A percentile compares a stretch with the other conserved stretches of the same genome.
phyloP scores from a whole-genome alignment of 495 filamentous ascomycete species.

The Neurospora tetrasperma region DNA sequence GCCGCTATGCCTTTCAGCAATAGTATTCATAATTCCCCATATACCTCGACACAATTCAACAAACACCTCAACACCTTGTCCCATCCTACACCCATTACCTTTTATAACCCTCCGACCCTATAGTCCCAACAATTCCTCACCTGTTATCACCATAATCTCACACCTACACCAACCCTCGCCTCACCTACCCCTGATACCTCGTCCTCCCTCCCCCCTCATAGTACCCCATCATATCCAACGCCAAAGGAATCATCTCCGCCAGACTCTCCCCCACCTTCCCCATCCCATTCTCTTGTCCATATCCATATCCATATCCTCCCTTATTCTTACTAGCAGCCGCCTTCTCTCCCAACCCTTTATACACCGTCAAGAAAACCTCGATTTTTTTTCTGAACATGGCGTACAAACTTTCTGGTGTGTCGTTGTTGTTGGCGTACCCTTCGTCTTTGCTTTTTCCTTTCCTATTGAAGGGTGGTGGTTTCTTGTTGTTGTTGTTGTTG shows the following conservation, averaged over 20 bases:
- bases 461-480: not conserved
- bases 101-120: not conserved
- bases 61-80: not conserved
- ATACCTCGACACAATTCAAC: not conserved
- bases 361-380: slow-evolving; percentile 56
- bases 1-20: not conserved
- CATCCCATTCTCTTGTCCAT: slow-evolving; percentile 11
- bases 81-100: not conserved
- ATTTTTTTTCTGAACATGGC: slow-evolving; percentile 54
- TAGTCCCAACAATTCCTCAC: not conserved
- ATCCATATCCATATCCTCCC: not conserved
- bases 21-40: not conserved
- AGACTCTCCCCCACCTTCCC: slow-evolving; percentile 30
- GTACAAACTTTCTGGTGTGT: slow-evolving; percentile 46
- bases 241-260: slow-evolving; percentile 43
- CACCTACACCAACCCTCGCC: not conserved
- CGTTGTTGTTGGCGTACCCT: slow-evolving; percentile 22
- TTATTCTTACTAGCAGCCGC: slow-evolving; percentile 38
- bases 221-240: slow-evolving; percentile 53
- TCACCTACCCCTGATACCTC: not conserved
- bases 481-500: not conserved
- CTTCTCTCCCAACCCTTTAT: slow-evolving; percentile 50
- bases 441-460: not conserved
- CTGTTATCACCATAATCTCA: not conserved
- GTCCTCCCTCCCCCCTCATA: slow-evolving; percentile 23